Evolutionary conservation across 176 grass and related monocot species (phyloP), one percentile per base, ranked within the genome.

Genomic region (Avena sativa): DNA sequence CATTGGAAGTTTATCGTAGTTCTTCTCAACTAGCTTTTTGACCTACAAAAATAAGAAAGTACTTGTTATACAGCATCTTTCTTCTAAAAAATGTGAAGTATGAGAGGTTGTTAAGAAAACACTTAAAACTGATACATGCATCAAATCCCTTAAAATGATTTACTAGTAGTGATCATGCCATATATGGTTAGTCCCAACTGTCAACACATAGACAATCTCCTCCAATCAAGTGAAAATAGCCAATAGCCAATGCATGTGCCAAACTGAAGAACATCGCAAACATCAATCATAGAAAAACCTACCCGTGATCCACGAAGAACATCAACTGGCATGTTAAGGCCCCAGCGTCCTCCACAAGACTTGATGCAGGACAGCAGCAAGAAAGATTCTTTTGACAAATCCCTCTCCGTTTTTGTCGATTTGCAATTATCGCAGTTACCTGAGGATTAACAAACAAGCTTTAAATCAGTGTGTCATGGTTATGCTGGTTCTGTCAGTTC

Each of bases 221-320:
- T 70, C 20, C 20, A 77, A 69, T 68, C 68, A 89, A 58, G 55
- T 80, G 17, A 48, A 2, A 80, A 59, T 28, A 52, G 71, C 62
- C 30, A 80, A 50, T 20, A 43, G 79, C 72, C 44, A 47, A 71
- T 55, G 17, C 47, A 82, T 81, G 13, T 66, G 58, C 21, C 25
- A 76, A 83, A 50, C 61, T 60, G 21, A 26, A n/a, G 30, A 66
- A 83, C 64, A 67, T 57, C 57, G 16, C 81, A 56, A 58, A 83
- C 40, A 71, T 49, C 32, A 59, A n/a, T 4, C 49, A 58, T 56
- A 69, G 36, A 81, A 81, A 79, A 89, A 52, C 52, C 9, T 96
- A 98, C 96, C 52, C 79, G 82, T 94, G 93, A 95, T 86, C 96
- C 96, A 56, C 92, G 93, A 83, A 98, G 96, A 92, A 98, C 79